Evolutionary conservation across 2,329 filamentous ascomycete genomes (phyloP).

Genomic region (Monilinia fructigena): DNA sequence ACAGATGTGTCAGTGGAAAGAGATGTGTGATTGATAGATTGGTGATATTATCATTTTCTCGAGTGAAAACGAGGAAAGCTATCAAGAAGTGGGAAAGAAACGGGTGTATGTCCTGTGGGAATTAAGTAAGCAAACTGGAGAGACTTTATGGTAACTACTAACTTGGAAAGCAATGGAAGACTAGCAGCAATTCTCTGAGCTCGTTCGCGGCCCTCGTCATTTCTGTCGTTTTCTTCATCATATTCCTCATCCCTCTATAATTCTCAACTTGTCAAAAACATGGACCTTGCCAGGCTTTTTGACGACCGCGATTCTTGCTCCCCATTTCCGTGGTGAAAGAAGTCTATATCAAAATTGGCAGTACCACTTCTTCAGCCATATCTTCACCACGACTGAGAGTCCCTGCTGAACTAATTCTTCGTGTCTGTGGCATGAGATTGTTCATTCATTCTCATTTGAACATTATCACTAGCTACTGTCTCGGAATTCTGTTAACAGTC

Average conservation of each 20-base stretch:
- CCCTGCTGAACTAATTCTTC: constrained; percentile 32
- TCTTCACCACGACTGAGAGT: constrained; percentile 30
- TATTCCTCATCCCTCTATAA: constrained; percentile 36
- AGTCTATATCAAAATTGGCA: constrained; percentile 41
- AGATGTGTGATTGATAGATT: constrained; percentile 53
- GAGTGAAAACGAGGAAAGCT: constrained; percentile 77
- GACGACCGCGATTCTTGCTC: constrained; percentile 37
- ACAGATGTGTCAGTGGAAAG: constrained; percentile 75
- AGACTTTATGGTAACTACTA: constrained; percentile 27
- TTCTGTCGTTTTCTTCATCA: constrained; percentile 27
- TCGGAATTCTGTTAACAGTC: constrained; percentile 43
- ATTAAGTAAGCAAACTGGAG: constrained; percentile 15
- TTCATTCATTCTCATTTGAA: constrained; percentile 26
- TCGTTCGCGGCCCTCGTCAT: constrained; percentile 39
- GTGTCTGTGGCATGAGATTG: constrained; percentile 36
- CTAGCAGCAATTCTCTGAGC: constrained; percentile 39
- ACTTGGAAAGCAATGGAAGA: constrained; percentile 39
- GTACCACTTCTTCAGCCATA: constrained; percentile 36
- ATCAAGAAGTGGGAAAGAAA: constrained; percentile 75
- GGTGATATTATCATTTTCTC: constrained; percentile 41
- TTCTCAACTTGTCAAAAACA: constrained; percentile 42
- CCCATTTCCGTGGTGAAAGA: constrained; percentile 37
- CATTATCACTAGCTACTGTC: background rate
- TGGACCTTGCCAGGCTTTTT: constrained; percentile 35
- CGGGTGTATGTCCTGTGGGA: constrained; percentile 43